phyloP scores from a whole-genome alignment of 768 basidiomycete species.

The Russula foetens region DNA sequence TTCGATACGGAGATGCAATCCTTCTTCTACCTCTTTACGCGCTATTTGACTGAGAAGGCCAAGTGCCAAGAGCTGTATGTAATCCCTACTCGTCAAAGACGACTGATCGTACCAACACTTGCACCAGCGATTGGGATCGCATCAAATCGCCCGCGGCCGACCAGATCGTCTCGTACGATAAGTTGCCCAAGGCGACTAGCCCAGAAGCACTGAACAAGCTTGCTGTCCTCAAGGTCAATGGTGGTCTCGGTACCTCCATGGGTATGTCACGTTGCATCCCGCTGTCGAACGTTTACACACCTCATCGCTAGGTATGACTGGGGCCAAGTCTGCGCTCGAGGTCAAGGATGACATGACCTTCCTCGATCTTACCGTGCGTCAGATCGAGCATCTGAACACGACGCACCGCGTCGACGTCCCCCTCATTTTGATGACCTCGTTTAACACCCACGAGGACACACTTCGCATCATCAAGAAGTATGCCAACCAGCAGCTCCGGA shows the following conservation, averaged over 20 bases:
- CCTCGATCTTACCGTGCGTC: slow-evolving; percentile 88
- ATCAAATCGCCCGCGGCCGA: slow-evolving; percentile 83
- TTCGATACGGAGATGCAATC: slow-evolving; percentile 92
- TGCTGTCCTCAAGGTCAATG: slow-evolving; percentile 93
- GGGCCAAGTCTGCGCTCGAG: slow-evolving; percentile 89
- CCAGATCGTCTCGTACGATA: slow-evolving; percentile 77
- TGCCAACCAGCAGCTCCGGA: slow-evolving; percentile 88
- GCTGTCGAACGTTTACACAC: background rate
- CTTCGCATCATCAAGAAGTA: slow-evolving; percentile 96
- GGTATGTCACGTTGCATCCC: slow-evolving; percentile 33
- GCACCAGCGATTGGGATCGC: slow-evolving; percentile 27
- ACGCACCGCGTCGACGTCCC: slow-evolving; percentile 80
- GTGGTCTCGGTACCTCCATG: slow-evolving; percentile 88
- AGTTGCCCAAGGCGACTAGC: slow-evolving; percentile 53
- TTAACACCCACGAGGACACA: slow-evolving; percentile 97
- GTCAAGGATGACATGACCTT: slow-evolving; percentile 98
- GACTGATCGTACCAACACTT: background rate
- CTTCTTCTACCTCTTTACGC: slow-evolving; percentile 89
- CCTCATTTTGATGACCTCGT: slow-evolving; percentile 98
- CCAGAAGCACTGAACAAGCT: slow-evolving; percentile 78
- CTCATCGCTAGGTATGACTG: slow-evolving; percentile 54
- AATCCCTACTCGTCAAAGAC: slow-evolving; percentile 4
- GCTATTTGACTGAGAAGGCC: slow-evolving; percentile 84
- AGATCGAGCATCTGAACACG: slow-evolving; percentile 94
- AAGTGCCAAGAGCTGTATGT: slow-evolving; percentile 80